Evolutionary conservation across 2,329 filamentous ascomycete genomes (phyloP), one percentile per base, ranked within the genome.

Genomic region (Penicillium sp.): DNA sequence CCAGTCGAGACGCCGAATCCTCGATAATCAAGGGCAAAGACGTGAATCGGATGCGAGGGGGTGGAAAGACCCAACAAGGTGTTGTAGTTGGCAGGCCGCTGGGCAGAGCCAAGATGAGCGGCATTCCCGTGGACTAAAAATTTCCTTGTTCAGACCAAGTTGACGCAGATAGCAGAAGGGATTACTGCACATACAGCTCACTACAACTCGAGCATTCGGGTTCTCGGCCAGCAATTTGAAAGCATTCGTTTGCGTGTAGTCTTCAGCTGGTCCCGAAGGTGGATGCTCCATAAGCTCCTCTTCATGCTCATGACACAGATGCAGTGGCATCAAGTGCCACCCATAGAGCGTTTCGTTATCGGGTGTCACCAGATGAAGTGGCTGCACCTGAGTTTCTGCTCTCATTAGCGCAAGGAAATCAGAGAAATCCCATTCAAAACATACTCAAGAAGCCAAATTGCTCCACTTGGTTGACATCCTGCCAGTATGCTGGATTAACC

Each of bases 1-100:
- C 91, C 89, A 0, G 84, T 88, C 7, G 87, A 93, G 35, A 81
- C 77, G 1, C 90, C 90, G 58, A 88, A 96, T 5, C 90, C 90
- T 13, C 90, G 85, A 69, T 96, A 96, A 73, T 95, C 90, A 59
- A 95, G 83, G 35, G 88, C 81, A n/a, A 96, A 75, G 39, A 95
- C 80, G 63, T 96, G 90, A 46, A 90, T 60, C 1, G 72, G 72
- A 42, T 69, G 81, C 47, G 79, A 75, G 0, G 76, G 83, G 0
- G 78, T 79, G 2, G 85, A 86, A 3, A 84, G 82, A 45, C 85
- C 80, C 4, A 89, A 82, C 37, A 95, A 74, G 39, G 83, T 78
- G 58, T 90, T 88, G 66, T 94, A 94, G 48, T 83, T 86, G 29
- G 83, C 77, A 2, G 89, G 85, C 12, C 91, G 82, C 64, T 84